A percentile compares a stretch with the other conserved stretches of the same genome.
phyloP scores from a whole-genome alignment of 495 filamentous ascomycete species.

The Physcia stellaris region DNA sequence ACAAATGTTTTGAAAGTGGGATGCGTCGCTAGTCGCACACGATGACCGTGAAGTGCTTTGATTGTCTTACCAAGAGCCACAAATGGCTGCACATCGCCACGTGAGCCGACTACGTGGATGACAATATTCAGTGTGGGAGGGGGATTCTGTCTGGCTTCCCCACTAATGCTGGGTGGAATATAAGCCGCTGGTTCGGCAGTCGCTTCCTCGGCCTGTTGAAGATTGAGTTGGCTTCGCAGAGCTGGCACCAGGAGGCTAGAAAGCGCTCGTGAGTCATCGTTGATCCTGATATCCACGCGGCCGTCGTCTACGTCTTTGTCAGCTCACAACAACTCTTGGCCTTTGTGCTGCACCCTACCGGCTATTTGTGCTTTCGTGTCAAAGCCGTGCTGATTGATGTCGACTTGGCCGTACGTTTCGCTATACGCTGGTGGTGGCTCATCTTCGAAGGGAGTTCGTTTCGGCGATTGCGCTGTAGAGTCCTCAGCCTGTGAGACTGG shows the following conservation, averaged over 20 bases:
- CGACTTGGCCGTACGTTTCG: constrained; percentile 32
- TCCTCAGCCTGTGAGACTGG: no score
- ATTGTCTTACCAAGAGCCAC: constrained; percentile 52
- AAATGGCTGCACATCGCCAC: constrained; percentile 72
- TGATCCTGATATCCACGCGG: constrained; percentile 62
- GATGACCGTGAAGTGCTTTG: constrained; percentile 50
- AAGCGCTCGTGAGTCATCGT: constrained; percentile 47
- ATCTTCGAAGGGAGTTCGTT: constrained; percentile 16
- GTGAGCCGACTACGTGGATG: constrained; percentile 65
- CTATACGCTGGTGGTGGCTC: constrained; percentile 37
- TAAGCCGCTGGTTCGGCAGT: constrained; percentile 39
- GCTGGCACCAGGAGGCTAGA: constrained; percentile 53
- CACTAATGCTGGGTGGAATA: constrained; percentile 47
- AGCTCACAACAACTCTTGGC: not conserved
- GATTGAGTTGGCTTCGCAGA: constrained; percentile 41
- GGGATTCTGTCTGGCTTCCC: constrained; percentile 41
- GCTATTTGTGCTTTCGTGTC: constrained; percentile 37
- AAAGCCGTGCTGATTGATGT: constrained; percentile 36
- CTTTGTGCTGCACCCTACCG: constrained; percentile 13
- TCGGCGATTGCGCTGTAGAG: no score
- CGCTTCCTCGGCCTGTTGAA: constrained; percentile 23
- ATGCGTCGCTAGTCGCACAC: constrained; percentile 68
- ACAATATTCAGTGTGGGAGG: constrained; percentile 54
- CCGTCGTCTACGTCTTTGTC: constrained; percentile 41
- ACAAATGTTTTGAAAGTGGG: constrained; percentile 55